Evolutionary conservation across 176 grass and related monocot genomes (phyloP), one percentile per base, ranked within the genome.

Genomic region (Carex parvula): DNA sequence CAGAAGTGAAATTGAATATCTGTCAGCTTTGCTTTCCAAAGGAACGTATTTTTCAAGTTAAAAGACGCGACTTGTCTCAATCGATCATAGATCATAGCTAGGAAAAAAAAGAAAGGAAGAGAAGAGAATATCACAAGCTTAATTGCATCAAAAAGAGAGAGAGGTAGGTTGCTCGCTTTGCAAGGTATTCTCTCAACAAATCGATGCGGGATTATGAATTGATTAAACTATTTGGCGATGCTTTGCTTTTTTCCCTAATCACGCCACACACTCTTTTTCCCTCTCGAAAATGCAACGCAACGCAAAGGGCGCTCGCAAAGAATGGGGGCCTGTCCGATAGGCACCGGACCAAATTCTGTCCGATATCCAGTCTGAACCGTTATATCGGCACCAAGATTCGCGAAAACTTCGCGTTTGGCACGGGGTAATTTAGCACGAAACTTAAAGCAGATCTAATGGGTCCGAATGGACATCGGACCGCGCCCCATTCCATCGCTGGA

Each of bases 141-240:
- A 56, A 48, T 65, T 76, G 75, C 37, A 72, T 50, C 18, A 18
- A 72, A 71, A 46, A 52, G 32, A 57, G 18, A 29, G 1, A 29
- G 29, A 81, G 62, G 64, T 9, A 68, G 69, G 69, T 64, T 79
- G 24, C 84, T 78, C 44, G 60, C 39, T 33, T 86, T 21, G 69
- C 67, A 87, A 82, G 63, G 64, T 82, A 87, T 73, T 56, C 84
- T 59, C 2, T 59, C 0, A 14, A 3, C 63, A 53, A 76, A 61
- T 61, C 29, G 66, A 70, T 41, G 17, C 39, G 29, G 16, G 32
- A 87, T 72, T n/a, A 67, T 53, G 37, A 81, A 87, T 81, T 63
- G 33, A 64, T 79, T 56, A 79, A 79, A 18, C 11, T 14, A 55
- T 4, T 10, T 20, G 3, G 20, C 50, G 85, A 81, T 86, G 22